Evolutionary conservation across 495 filamentous ascomycete genomes (phyloP), one percentile per base, ranked within the genome.

Genomic region (Hypoxylon subgilvum): DNA sequence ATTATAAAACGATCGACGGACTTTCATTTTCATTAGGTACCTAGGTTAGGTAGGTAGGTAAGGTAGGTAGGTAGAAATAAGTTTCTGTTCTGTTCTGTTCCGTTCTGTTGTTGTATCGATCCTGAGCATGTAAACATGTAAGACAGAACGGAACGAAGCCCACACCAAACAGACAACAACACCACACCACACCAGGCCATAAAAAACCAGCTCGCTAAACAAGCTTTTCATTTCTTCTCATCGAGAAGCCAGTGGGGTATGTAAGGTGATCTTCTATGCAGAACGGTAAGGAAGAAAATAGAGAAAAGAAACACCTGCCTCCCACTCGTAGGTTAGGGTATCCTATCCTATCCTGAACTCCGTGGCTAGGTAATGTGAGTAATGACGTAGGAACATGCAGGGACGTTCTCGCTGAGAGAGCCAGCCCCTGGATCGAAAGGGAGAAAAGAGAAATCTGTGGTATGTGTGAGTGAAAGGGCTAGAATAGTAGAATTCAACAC

Each of bases 341-440:
- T 40, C 22, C 22, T 6, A 13, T 34, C 49, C 13, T 31, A 46
- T 52, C 57, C 49, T 49, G 42, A 61, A 61, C 57, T 41, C 57
- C 57, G 49, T 35, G 36, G 57, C 57, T 61, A n/a, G n/a, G n/a
- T n/a, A n/a, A n/a, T n/a, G n/a, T n/a, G n/a, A n/a, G n/a, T n/a
- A 43, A 45, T 30, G 6, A 22, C 32, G 41, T 16, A 34, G 23
- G n/a, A n/a, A n/a, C n/a, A n/a, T n/a, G n/a, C n/a, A n/a, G n/a
- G n/a, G n/a, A n/a, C n/a, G n/a, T n/a, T n/a, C n/a, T n/a, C n/a
- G n/a, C n/a, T n/a, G n/a, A n/a, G n/a, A n/a, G n/a, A n/a, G n/a
- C n/a, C n/a, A n/a, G n/a, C n/a, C n/a, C n/a, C n/a, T n/a, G n/a
- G n/a, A n/a, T n/a, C n/a, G n/a, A n/a, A n/a, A n/a, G n/a, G n/a